phyloP scores from a whole-genome alignment of 768 basidiomycete species.

The Holtermanniella nyarrowii region DNA sequence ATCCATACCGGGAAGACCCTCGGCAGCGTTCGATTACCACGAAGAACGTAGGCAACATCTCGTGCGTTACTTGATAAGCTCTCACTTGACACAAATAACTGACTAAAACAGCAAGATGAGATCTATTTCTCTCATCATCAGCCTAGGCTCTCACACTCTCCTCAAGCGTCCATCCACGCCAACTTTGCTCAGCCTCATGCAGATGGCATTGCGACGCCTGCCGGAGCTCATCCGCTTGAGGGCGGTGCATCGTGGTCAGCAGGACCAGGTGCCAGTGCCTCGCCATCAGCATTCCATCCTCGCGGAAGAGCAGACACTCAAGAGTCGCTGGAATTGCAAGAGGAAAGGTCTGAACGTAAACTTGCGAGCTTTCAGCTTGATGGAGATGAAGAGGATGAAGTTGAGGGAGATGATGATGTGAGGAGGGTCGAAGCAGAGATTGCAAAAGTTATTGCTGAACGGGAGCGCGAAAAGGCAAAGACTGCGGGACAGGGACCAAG shows the following conservation, averaged over 20 bases:
- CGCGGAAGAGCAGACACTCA: neutral
- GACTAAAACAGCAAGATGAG: slow-evolving; percentile 21
- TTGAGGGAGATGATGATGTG: too few relatives aligned
- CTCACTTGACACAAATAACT: neutral
- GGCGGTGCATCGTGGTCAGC: neutral
- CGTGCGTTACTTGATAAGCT: slow-evolving; percentile 5
- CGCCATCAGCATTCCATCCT: neutral
- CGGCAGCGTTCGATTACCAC: slow-evolving; percentile 41
- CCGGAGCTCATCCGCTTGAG: neutral
- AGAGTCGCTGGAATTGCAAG: slow-evolving; percentile 12
- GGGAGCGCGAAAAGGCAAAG: too few relatives aligned
- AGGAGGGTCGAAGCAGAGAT: too few relatives aligned
- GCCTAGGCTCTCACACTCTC: slow-evolving; percentile 25
- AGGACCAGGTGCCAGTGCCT: too few relatives aligned
- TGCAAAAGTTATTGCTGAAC: too few relatives aligned
- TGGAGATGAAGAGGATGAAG: neutral
- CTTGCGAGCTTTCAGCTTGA: neutral
- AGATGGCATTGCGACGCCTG: neutral
- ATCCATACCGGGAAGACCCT: slow-evolving; percentile 12
- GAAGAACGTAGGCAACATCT: slow-evolving; percentile 35
- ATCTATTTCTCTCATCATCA: slow-evolving; percentile 38
- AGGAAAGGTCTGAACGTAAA: slow-evolving; percentile 3
- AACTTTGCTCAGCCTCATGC: neutral
- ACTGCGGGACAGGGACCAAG: too few relatives aligned
- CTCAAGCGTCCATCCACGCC: slow-evolving; percentile 8